Evolutionary conservation across 1,284 basidiomycete genomes (phyloP).

Genomic region (Ustilago loliicola): DNA sequence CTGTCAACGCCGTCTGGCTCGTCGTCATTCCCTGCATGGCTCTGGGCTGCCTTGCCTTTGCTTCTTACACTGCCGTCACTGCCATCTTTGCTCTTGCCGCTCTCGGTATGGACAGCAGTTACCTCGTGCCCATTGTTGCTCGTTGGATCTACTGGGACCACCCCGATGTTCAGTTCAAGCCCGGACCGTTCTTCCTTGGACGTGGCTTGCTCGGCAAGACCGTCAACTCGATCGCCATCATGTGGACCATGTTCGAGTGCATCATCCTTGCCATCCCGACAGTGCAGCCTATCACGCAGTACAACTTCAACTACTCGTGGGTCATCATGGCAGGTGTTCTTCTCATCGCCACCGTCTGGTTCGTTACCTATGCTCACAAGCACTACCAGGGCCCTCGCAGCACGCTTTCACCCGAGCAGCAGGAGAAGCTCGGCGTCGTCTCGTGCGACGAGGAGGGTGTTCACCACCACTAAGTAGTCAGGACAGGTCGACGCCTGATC

Average conservation of each 20-base stretch:
- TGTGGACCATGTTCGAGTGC: conserved; percentile 72
- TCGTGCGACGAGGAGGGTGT: conserved; percentile 50
- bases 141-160: conserved; percentile 81
- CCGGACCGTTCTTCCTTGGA: conserved; percentile 90
- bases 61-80: conserved; percentile 61
- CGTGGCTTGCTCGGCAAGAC: conserved; percentile 78
- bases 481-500: neutral
- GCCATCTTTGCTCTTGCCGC: conserved; percentile 74
- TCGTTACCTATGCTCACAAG: conserved; percentile 71
- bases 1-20: conserved; percentile 85
- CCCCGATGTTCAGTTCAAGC: conserved; percentile 83
- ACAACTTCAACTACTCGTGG: conserved; percentile 61
- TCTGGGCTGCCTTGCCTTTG: conserved; percentile 62
- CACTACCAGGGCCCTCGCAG: conserved; percentile 72
- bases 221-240: conserved; percentile 78
- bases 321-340: conserved; percentile 72
- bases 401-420: conserved; percentile 59
- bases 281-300: conserved; percentile 44
- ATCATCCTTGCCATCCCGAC: conserved; percentile 62
- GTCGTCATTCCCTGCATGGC: conserved; percentile 74
- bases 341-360: conserved; percentile 71
- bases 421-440: conserved; percentile 61
- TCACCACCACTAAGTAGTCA: conserved; percentile 24
- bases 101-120: conserved; percentile 82
- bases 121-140: conserved; percentile 70